Percentiles rank a stretch among this genome's conserved stretches.
Evolutionary conservation across 805 yeast genomes (phyloP).

Genomic region (Candida awuae): DNA sequence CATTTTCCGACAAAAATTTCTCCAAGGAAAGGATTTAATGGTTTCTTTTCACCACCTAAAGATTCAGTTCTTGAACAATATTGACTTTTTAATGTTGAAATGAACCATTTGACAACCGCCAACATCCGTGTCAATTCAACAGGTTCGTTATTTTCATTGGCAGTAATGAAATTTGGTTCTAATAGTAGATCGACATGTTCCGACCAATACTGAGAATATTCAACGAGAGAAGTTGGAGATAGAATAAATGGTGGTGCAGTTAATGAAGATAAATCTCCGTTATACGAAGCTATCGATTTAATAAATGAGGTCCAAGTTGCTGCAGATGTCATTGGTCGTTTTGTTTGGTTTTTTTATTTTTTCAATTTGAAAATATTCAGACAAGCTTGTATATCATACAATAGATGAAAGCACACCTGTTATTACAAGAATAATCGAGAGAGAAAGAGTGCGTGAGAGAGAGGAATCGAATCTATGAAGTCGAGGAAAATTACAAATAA

Average conservation of each 20-base stretch:
- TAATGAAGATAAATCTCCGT: slow-evolving; percentile 85
- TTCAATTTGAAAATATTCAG: background rate
- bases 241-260: slow-evolving; percentile 97
- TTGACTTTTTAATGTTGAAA: slow-evolving; percentile 85
- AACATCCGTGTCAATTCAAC: slow-evolving; percentile 60
- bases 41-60: slow-evolving; percentile 95
- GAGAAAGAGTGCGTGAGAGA: no score
- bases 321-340: slow-evolving; percentile 14
- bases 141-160: slow-evolving; percentile 30
- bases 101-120: slow-evolving; percentile 84
- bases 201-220: slow-evolving; percentile 94
- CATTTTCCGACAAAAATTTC: slow-evolving; percentile 90
- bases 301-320: slow-evolving; percentile 88
- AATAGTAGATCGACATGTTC: slow-evolving; percentile 81
- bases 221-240: slow-evolving; percentile 81
- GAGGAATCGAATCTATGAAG: no score
- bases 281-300: slow-evolving; percentile 83
- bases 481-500: no score
- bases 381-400: no score
- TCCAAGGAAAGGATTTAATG: slow-evolving; percentile 92
- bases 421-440: no score
- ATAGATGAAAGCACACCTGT: no score
- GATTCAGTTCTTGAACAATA: slow-evolving; percentile 88
- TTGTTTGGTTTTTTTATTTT: background rate
- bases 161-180: slow-evolving; percentile 50